Evolutionary conservation across 2,329 filamentous ascomycete genomes (phyloP).

Genomic region (Sarocladiaceae sp.): DNA sequence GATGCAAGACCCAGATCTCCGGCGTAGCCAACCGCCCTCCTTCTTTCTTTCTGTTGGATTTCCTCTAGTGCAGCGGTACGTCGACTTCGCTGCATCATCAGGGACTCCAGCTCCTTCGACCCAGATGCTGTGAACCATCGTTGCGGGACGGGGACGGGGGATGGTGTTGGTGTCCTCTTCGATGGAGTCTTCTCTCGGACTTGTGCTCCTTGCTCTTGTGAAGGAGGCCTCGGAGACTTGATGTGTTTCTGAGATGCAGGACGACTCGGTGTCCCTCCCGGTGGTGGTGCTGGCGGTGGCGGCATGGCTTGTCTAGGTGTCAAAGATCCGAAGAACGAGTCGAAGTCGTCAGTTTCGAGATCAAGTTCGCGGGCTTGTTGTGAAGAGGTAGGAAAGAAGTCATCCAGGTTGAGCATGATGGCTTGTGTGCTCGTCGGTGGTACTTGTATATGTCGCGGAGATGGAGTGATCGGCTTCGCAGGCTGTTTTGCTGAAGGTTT

Average conservation of each 20-base stretch:
- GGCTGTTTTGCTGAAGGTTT: no score
- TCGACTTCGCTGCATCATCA: conserved; percentile 30
- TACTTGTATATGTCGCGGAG: conserved; percentile 14
- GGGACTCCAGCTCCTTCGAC: conserved; percentile 27
- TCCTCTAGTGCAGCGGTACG: conserved; percentile 27
- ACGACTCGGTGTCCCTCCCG: not conserved
- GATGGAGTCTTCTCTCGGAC: not conserved
- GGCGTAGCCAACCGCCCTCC: not conserved
- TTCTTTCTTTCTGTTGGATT: conserved; percentile 13
- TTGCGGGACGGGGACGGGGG: conserved; percentile 12
- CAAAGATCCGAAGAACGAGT: not conserved
- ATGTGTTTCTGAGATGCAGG: no score
- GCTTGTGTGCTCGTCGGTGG: conserved; percentile 45
- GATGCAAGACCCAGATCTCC: no score
- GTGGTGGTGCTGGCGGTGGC: not conserved
- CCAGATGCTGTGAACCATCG: conserved; percentile 35
- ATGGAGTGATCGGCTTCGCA: no score
- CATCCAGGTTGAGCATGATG: conserved; percentile 48
- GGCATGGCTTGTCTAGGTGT: not conserved
- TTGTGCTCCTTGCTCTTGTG: not conserved
- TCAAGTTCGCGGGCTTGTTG: conserved; percentile 52
- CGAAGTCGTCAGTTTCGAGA: not conserved
- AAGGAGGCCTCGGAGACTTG: not conserved
- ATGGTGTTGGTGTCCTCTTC: not conserved
- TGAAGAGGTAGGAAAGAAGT: conserved; percentile 52